Evolutionary conservation across 495 filamentous ascomycete species (phyloP), one percentile per base, ranked within the genome.

Genomic region (Podospora conica): DNA sequence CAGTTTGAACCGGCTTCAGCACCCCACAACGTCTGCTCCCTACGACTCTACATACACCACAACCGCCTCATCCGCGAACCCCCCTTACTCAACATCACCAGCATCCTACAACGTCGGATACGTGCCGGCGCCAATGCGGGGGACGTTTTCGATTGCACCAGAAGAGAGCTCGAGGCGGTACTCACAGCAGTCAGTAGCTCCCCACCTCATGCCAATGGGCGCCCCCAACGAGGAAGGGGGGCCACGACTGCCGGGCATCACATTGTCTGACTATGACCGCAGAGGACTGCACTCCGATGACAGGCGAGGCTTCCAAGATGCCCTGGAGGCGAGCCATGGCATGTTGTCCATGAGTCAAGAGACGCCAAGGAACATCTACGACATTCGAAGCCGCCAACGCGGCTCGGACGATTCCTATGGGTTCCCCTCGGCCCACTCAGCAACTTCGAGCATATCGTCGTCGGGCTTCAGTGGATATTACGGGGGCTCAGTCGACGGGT

Each of bases 291-390:
- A 77, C 61, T 82, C 80, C 70, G 89, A 89, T 73, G 84, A 81
- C 76, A 84, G 88, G 55, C 84, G 87, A 69, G 84, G 83, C 74
- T 91, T 88, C 71, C 86, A 85, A 64, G 92, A 96, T 73, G 91
- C 91, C n/a, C 86, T 97, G 57, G 92, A 96, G 72, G 92, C 92
- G 20, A 82, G 83, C 61, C 82, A 84, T 55, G 92, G 92, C 66
- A 97, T 98, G 91, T 85, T 97, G 23, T 91, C 93, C 9, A 91
- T 97, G 85, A 96, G 92, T 82, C 94, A 98, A 76, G 80, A 90
- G 70, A 89, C 93, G 8, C 92, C 94, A 18, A 84, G 93, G 55
- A 93, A 92, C 77, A 91, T 96, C 70, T 96, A 96, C 72, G 91
- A 88, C 58, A 82, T 87, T 66, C 85, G 81, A 48, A 77, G 75